phyloP scores from a whole-genome alignment of 163 green algal species.

The Scenedesmus sp. region DNA sequence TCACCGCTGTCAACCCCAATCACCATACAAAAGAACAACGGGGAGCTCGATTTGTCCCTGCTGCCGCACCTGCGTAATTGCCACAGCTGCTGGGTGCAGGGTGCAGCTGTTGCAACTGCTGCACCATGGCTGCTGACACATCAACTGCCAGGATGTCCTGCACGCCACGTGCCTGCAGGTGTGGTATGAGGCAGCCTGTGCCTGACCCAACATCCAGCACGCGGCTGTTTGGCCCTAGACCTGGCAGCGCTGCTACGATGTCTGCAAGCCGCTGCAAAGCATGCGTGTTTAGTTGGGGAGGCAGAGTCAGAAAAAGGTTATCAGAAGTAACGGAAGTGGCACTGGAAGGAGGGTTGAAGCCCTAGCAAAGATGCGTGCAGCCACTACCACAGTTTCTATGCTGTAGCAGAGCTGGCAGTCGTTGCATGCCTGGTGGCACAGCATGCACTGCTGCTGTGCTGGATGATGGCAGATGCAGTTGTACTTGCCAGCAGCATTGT shows the following conservation, averaged over 20 bases:
- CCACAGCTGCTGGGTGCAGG: slow-evolving; percentile 60
- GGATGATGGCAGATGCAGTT: background rate
- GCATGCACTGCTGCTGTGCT: background rate
- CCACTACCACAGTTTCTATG: background rate
- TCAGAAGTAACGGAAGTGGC: background rate
- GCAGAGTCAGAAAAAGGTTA: background rate
- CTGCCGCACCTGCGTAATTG: slow-evolving; percentile 65
- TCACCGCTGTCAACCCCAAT: background rate
- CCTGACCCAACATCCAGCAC: slow-evolving; percentile 80
- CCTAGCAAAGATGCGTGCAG: background rate
- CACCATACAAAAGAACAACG: background rate
- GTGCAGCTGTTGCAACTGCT: slow-evolving; percentile 59
- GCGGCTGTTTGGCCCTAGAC: slow-evolving; percentile 58
- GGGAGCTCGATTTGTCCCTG: background rate
- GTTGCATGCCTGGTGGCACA: background rate
- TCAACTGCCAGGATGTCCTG: slow-evolving; percentile 88
- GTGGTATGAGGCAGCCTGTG: slow-evolving; percentile 78
- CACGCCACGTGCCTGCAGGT: slow-evolving; percentile 74
- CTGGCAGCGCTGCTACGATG: slow-evolving; percentile 60
- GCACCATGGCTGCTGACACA: slow-evolving; percentile 76
- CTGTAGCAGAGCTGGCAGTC: background rate
- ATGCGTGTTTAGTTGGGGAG: background rate
- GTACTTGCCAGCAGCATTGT: background rate
- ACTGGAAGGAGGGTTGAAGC: background rate
- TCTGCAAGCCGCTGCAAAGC: slow-evolving; percentile 59